phyloP scores from a whole-genome alignment of 2,329 filamentous ascomycete genomes.

The Ophiostoma sp. region DNA sequence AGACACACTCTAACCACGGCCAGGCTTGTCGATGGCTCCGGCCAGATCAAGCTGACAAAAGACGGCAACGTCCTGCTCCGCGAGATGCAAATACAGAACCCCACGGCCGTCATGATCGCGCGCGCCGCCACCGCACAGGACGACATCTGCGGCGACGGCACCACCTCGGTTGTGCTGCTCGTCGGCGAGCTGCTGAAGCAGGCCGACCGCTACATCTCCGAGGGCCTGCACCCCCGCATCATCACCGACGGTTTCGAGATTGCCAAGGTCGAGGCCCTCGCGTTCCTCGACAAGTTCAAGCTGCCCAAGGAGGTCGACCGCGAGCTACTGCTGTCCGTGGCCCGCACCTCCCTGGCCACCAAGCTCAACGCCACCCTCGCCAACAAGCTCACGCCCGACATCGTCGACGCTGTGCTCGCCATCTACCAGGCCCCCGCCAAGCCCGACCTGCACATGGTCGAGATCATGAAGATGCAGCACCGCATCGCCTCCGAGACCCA shows the following conservation, averaged over 20 bases:
- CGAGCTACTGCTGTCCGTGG: conserved; percentile 87
- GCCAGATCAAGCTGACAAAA: conserved; percentile 97
- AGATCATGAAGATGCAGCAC: conserved; percentile 99
- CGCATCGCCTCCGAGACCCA: conserved; percentile 92
- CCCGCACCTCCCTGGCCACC: conserved; percentile 87
- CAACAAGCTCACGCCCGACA: conserved; percentile 84
- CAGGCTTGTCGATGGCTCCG: conserved; percentile 64
- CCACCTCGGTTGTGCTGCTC: conserved; percentile 89
- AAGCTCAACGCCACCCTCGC: conserved; percentile 89
- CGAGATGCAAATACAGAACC: conserved; percentile 95
- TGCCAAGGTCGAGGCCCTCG: conserved; percentile 85
- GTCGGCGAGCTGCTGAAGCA: conserved; percentile 97
- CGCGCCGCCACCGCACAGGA: conserved; percentile 92
- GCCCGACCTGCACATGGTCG: conserved; percentile 97
- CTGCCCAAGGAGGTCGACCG: conserved; percentile 80
- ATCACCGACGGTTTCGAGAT: conserved; percentile 98
- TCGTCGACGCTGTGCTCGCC: conserved; percentile 91
- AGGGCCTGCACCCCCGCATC: conserved; percentile 93
- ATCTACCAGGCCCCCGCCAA: conserved; percentile 87
- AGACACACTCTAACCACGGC: neutral
- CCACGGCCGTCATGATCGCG: conserved; percentile 82
- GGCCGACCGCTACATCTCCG: conserved; percentile 89
- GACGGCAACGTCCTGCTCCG: conserved; percentile 83
- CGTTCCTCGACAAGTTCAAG: conserved; percentile 96
- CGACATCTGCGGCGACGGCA: conserved; percentile 96